Conservation (phyloP, 257 asterid genomes). For the Solanum rostratum region DNA sequence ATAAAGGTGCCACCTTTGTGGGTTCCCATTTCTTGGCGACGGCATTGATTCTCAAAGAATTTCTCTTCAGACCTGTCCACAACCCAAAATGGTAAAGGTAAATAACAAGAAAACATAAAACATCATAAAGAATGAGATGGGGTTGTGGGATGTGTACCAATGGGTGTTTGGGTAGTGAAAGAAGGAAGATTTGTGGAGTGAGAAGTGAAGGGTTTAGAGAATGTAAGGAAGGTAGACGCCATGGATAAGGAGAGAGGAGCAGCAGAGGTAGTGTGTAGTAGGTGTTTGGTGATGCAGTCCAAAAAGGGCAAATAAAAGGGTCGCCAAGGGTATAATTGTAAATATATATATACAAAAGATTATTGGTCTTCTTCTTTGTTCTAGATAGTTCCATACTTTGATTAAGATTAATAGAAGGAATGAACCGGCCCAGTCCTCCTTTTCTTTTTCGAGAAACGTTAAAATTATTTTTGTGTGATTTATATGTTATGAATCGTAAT, state of each 20-base stretch:
- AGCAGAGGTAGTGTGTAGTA: not conserved
- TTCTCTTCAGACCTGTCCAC: slow-evolving; percentile 27
- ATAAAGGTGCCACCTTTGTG: slow-evolving; percentile 28
- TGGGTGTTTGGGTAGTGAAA: slow-evolving; percentile 15
- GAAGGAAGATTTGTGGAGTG: slow-evolving; percentile 21
- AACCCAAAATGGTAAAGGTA: not conserved
- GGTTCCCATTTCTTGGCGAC: slow-evolving; percentile 61
- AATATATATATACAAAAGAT: not conserved
- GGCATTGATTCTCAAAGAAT: slow-evolving; percentile 48
- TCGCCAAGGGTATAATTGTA: not conserved
- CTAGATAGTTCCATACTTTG: not conserved
- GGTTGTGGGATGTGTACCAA: slow-evolving; percentile 10
- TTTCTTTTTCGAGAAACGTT: too few species aligned
- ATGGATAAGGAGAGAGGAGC: slow-evolving; percentile 44
- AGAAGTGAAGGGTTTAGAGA: slow-evolving; percentile 36
- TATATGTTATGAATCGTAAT: too few species aligned
- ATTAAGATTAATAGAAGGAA: too few species aligned
- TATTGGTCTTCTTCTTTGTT: not conserved
- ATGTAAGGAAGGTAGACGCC: slow-evolving; percentile 50
- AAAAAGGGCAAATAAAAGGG: not conserved
- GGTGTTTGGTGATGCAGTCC: not conserved
- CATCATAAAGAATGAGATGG: not conserved
- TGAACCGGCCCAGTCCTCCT: too few species aligned
- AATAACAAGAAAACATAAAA: not conserved
- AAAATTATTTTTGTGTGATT: too few species aligned